These are phyloP conservation scores for Ceratocystis eucalypticola DNA, from an alignment of 2,329 filamentous ascomycete genomes.

Conservation along the genomic window DNA sequence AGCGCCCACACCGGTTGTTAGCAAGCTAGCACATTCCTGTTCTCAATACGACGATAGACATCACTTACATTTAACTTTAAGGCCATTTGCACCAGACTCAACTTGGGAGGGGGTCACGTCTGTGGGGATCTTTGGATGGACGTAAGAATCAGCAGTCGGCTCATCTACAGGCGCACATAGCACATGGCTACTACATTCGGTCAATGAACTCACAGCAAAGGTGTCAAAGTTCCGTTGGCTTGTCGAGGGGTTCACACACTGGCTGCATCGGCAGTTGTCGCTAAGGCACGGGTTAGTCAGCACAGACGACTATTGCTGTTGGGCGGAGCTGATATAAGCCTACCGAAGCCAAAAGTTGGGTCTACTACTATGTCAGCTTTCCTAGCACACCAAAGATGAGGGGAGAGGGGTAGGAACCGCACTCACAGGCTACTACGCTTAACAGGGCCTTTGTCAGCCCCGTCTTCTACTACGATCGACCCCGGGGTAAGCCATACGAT, in stretches of 20 bases:
- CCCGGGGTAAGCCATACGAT: not conserved
- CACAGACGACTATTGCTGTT: not conserved
- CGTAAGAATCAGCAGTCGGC: not conserved
- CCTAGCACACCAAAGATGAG: not conserved
- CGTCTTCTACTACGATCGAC: not conserved
- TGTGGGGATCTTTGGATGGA: not conserved
- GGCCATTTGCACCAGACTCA: not conserved
- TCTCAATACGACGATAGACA: not conserved
- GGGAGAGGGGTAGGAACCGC: not conserved
- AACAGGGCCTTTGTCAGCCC: not conserved
- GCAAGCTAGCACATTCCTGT: not conserved
- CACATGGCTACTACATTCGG: not conserved
- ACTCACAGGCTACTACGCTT: conserved; percentile 15
- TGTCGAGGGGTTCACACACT: conserved; percentile 32
- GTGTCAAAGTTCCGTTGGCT: conserved; percentile 32
- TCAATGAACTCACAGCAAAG: conserved; percentile 26
- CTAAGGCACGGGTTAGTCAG: conserved; percentile 21
- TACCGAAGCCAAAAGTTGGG: conserved; percentile 18
- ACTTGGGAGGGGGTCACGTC: not conserved
- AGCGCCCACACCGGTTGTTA: conserved; percentile 5
- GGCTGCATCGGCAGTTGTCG: conserved; percentile 32
- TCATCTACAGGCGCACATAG: not conserved
- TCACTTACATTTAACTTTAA: conserved; percentile 4
- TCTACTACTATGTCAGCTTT: not conserved
- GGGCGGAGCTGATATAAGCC: not conserved